Evolutionary conservation across 768 basidiomycete genomes (phyloP).

Genomic region (Mycena indigotica): DNA sequence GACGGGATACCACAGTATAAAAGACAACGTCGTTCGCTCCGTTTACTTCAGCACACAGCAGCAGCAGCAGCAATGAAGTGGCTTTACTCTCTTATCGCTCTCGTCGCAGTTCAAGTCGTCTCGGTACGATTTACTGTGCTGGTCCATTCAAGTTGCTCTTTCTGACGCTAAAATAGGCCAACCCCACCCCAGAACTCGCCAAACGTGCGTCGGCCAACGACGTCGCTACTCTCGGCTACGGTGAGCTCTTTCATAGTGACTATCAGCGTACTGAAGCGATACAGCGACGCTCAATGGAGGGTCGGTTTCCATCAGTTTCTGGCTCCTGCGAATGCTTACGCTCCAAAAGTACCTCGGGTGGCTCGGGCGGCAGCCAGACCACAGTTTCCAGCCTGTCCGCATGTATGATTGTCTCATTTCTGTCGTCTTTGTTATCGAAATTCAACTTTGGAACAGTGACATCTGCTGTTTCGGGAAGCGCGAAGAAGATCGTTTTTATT

Average conservation of each 20-base stretch:
- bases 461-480: conserved; percentile 41
- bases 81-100: conserved; percentile 34
- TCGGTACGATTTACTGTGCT: conserved; percentile 23
- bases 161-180: too few relatives aligned
- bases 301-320: conserved; percentile 10
- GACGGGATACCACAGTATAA: neutral
- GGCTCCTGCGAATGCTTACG: neutral
- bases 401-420: conserved; percentile 3
- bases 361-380: conserved; percentile 44
- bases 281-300: conserved; percentile 27
- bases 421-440: neutral
- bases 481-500: conserved; percentile 48
- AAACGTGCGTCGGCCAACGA: conserved; percentile 38
- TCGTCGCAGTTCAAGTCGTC: conserved; percentile 33
- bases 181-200: conserved; percentile 21
- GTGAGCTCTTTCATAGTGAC: conserved; percentile 25
- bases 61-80: conserved; percentile 36
- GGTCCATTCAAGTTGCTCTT: neutral
- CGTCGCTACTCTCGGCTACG: conserved; percentile 20
- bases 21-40: conserved; percentile 6
- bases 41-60: neutral
- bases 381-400: conserved; percentile 46
- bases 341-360: conserved; percentile 42
- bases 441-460: conserved; percentile 28
- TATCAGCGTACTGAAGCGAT: neutral